A percentile compares a stretch with the other conserved stretches of the same genome.
Evolutionary conservation across 2,329 filamentous ascomycete genomes (phyloP).

Genomic region (Trichoderma guizhouense): DNA sequence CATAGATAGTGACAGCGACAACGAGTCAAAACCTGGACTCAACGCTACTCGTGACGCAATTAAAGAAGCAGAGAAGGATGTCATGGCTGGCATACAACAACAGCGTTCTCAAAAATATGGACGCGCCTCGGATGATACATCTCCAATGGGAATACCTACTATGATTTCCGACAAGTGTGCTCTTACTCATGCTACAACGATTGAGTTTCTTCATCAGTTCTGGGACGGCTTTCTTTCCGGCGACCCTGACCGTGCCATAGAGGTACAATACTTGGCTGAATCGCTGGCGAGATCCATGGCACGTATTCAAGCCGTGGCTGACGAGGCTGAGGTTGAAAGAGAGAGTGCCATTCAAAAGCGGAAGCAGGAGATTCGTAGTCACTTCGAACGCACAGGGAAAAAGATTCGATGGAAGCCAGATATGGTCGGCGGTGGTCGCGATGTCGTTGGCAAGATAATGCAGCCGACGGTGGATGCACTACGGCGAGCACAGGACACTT

Average conservation of each 20-base stretch:
- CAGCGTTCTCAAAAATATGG: slow-evolving; percentile 59
- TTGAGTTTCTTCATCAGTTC: slow-evolving; percentile 96
- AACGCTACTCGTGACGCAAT: slow-evolving; percentile 70
- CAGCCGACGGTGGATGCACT: slow-evolving; percentile 70
- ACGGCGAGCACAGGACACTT: slow-evolving; percentile 66
- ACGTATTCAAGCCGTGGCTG: slow-evolving; percentile 76
- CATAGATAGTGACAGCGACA: slow-evolving; percentile 66
- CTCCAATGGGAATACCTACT: slow-evolving; percentile 52
- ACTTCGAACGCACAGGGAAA: slow-evolving; percentile 70
- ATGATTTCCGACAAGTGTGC: slow-evolving; percentile 57
- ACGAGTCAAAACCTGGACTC: slow-evolving; percentile 53
- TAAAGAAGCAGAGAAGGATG: slow-evolving; percentile 60
- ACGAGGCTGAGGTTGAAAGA: slow-evolving; percentile 73
- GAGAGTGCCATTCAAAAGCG: slow-evolving; percentile 62
- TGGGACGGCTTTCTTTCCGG: slow-evolving; percentile 91
- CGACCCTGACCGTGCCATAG: slow-evolving; percentile 72
- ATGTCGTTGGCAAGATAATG: slow-evolving; percentile 73
- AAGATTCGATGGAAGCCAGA: slow-evolving; percentile 67
- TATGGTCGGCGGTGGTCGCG: slow-evolving; percentile 69
- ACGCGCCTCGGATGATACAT: slow-evolving; percentile 44
- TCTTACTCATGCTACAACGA: slow-evolving; percentile 83
- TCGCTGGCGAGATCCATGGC: slow-evolving; percentile 73
- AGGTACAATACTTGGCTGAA: slow-evolving; percentile 78
- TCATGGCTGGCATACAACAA: slow-evolving; percentile 62
- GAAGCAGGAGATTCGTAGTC: slow-evolving; percentile 67